Conservation (phyloP, 192 early-diverging fungal species). For the Backusella psychrophila region DNA sequence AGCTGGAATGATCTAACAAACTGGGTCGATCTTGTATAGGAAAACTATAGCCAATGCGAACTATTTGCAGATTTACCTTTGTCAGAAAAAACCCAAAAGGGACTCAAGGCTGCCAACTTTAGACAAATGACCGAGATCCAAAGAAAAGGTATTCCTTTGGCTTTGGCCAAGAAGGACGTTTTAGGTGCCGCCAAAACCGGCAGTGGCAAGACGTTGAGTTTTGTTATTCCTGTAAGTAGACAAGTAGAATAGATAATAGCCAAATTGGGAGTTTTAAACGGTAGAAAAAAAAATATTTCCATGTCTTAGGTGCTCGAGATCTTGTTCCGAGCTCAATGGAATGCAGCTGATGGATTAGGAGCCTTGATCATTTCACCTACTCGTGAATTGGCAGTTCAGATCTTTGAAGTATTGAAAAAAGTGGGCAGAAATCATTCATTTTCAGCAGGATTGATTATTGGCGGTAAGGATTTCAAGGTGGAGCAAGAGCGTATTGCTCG, state of each 20-base stretch:
- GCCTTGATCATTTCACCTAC: conserved; percentile 84
- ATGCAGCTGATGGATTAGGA: conserved; percentile 73
- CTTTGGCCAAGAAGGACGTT: conserved; percentile 68
- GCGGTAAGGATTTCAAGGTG: conserved; percentile 83
- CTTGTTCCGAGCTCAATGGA: conserved; percentile 84
- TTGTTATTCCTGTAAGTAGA: conserved; percentile 66
- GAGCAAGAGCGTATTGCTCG: conserved; percentile 68
- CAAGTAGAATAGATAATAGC: neutral
- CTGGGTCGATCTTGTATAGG: conserved; percentile 9
- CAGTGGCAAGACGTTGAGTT: conserved; percentile 81
- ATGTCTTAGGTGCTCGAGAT: conserved; percentile 70
- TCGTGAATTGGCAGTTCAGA: conserved; percentile 87
- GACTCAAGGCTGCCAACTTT: conserved; percentile 80
- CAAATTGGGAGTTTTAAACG: neutral
- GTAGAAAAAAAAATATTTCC: neutral
- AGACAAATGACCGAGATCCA: conserved; percentile 96
- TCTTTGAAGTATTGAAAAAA: conserved; percentile 82
- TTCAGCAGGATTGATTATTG: conserved; percentile 96
- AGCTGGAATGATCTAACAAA: neutral
- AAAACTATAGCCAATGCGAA: conserved; percentile 16
- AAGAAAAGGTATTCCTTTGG: conserved; percentile 68
- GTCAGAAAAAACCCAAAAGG: conserved; percentile 57
- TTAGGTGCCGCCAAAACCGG: conserved; percentile 87
- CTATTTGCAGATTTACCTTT: conserved; percentile 52
- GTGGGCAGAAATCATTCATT: conserved; percentile 71